Evolutionary conservation across 2,329 filamentous ascomycete genomes (phyloP), one percentile per base, ranked within the genome.

Genomic region (Talaromyces pinophilus): DNA sequence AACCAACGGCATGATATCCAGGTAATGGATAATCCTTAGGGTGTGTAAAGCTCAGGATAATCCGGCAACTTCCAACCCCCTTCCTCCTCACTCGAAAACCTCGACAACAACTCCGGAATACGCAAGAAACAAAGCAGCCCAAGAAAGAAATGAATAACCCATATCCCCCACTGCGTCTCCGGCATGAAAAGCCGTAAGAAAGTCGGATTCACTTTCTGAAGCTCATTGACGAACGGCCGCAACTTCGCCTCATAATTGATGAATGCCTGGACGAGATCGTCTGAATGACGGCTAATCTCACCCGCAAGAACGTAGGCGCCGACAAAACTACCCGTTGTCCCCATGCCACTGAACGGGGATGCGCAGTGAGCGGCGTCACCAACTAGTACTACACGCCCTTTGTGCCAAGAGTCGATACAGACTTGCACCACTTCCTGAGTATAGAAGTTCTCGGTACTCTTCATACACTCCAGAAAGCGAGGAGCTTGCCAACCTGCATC

Each of bases 231-330:
- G 6, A 60, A 42, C 15, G 63, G 63, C 19, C 57, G 22, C 35
- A 65, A 3, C 8, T 38, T 50, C 30, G 30, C 11, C 8, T 65
- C 63, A n/a, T 65, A 65, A 7, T 25, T 38, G n/a, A 30, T 28
- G 8, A 61, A 59, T 69, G 73, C 66, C 61, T 64, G 0, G 68
- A 67, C 6, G 70, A 59, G 0, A 71, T 72, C 40, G 70, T 63
- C 8, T 55, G 64, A 22, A 69, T 76, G 68, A 17, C 68, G 72
- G 15, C 63, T 62, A 15, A 81, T 70, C 64, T 80, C 86, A 1
- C 86, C 86, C 0, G 86, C 86, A 3, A 89, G 77, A 2, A 87
- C 74, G 70, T 88, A 88, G 0, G 85, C 84, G 0, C 78, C 79
- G 3, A 76, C 69, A 1, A 81, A 67, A 15, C 74, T 74, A 1